Evolutionary conservation across 1,139 yeast genomes (phyloP).

Genomic region (Taphrina pruni): DNA sequence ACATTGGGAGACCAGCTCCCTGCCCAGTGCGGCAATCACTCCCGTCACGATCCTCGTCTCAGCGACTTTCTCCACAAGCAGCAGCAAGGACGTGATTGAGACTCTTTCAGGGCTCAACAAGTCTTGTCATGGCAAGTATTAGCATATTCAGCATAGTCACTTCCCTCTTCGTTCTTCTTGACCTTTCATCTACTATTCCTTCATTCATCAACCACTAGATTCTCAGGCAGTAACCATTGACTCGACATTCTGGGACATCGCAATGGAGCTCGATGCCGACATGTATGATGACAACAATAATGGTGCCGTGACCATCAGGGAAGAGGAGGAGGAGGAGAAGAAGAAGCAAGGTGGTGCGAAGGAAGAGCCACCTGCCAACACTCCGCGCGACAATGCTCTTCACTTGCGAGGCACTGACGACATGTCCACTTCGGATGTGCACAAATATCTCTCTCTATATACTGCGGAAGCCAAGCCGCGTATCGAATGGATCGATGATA

Average conservation of each 20-base stretch:
- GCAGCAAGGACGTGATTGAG: no score
- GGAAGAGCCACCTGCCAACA: neutral
- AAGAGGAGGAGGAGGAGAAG: neutral
- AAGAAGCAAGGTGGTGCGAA: neutral
- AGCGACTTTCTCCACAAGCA: no score
- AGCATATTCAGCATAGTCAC: no score
- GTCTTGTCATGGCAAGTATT: no score
- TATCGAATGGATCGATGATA: slow-evolving; percentile 42
- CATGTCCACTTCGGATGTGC: slow-evolving; percentile 41
- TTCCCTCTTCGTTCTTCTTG: no score
- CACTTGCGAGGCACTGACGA: slow-evolving; percentile 39
- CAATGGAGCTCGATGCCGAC: slow-evolving; percentile 36
- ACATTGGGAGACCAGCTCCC: no score
- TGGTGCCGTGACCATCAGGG: slow-evolving; percentile 4
- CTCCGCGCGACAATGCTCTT: slow-evolving; percentile 37
- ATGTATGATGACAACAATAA: slow-evolving; percentile 33
- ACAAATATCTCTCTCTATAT: slow-evolving; percentile 26
- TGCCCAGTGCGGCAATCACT: no score
- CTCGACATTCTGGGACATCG: slow-evolving; percentile 28
- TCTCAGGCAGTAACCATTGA: slow-evolving; percentile 4
- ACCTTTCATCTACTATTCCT: neutral
- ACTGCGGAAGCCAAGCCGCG: slow-evolving; percentile 20
- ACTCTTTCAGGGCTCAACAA: no score
- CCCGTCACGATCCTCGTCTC: no score
- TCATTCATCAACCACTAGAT: neutral